Conservation (phyloP, 768 basidiomycete species). For the Russula brevipes region DNA sequence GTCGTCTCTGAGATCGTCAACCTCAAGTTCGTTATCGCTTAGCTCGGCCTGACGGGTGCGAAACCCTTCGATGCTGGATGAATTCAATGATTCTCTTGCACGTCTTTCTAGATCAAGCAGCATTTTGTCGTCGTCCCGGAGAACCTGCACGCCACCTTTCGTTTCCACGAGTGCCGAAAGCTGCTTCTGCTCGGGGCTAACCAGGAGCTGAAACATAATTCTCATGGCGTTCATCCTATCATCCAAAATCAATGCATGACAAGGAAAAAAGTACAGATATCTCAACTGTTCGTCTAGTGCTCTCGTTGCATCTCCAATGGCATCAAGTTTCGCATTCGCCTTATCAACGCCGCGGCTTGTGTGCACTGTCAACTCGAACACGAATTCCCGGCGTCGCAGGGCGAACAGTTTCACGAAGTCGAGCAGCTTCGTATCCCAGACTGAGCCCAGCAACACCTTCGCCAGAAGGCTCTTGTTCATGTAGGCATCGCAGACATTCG, state of each 20-base stretch:
- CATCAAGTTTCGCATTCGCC: slow-evolving; percentile 16
- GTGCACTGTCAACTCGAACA: slow-evolving; percentile 31
- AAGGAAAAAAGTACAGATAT: neutral
- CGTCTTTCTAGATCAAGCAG: slow-evolving; percentile 25
- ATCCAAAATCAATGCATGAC: neutral
- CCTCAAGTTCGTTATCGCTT: neutral
- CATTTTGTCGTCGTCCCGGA: slow-evolving; percentile 23
- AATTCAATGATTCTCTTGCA: neutral
- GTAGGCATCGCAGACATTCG: slow-evolving; percentile 34
- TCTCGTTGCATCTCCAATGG: slow-evolving; percentile 2
- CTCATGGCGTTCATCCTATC: slow-evolving; percentile 22
- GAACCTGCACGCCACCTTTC: slow-evolving; percentile 27
- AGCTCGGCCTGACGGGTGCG: neutral
- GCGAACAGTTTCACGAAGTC: slow-evolving; percentile 21
- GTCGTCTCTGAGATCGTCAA: slow-evolving; percentile 20
- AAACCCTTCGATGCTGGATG: neutral
- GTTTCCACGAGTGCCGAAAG: slow-evolving; percentile 12
- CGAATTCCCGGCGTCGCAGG: slow-evolving; percentile 28
- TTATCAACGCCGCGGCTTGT: slow-evolving; percentile 20
- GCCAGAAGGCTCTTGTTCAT: slow-evolving; percentile 30
- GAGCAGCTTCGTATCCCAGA: slow-evolving; percentile 30
- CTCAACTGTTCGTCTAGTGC: slow-evolving; percentile 24
- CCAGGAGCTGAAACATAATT: slow-evolving; percentile 17
- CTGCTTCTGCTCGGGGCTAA: slow-evolving; percentile 20
- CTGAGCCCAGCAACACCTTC: slow-evolving; percentile 28